phyloP scores from a whole-genome alignment of 139 green algal species.

The Chlamydomonas sphaeroides region DNA sequence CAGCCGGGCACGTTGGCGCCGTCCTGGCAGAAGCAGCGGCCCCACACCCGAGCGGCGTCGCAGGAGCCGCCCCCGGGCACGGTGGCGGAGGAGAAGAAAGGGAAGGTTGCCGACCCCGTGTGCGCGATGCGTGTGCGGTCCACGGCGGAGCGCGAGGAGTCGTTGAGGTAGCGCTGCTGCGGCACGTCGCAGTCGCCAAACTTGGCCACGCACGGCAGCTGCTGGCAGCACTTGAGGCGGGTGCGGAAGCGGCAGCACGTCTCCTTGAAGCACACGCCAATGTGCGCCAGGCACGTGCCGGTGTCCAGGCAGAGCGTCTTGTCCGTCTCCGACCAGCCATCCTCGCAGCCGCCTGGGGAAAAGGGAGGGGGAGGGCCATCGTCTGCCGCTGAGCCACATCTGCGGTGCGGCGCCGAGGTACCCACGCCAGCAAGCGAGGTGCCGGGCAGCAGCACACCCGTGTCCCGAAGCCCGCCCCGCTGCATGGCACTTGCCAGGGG shows the following conservation, averaged over 20 bases:
- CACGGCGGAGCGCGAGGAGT: neutral
- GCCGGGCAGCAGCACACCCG: too few relatives aligned
- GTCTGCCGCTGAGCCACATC: too few relatives aligned
- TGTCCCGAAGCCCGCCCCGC: too few relatives aligned
- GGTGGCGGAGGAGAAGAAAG: neutral
- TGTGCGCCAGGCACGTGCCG: neutral
- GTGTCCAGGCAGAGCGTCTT: neutral
- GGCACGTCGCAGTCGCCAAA: slow-evolving; percentile 4
- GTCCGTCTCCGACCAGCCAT: neutral
- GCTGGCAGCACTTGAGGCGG: neutral
- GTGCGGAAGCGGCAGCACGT: neutral
- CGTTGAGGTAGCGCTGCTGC: neutral
- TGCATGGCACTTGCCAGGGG: too few relatives aligned
- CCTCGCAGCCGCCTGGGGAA: slow-evolving; percentile 10
- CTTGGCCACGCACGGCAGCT: neutral
- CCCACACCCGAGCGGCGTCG: neutral
- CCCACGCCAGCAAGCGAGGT: too few relatives aligned
- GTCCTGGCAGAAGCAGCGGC: slow-evolving; percentile 19
- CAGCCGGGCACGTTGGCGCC: slow-evolving; percentile 7
- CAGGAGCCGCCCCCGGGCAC: neutral
- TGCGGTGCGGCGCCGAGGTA: too few relatives aligned
- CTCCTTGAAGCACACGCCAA: slow-evolving; percentile 1
- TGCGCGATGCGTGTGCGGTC: neutral
- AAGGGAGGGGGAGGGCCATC: neutral
- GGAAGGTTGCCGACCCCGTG: neutral